A percentile compares a stretch with the other conserved stretches of the same genome.
Conservation (phyloP, 768 basidiomycete genomes). For the Kwoniella europaea region DNA sequence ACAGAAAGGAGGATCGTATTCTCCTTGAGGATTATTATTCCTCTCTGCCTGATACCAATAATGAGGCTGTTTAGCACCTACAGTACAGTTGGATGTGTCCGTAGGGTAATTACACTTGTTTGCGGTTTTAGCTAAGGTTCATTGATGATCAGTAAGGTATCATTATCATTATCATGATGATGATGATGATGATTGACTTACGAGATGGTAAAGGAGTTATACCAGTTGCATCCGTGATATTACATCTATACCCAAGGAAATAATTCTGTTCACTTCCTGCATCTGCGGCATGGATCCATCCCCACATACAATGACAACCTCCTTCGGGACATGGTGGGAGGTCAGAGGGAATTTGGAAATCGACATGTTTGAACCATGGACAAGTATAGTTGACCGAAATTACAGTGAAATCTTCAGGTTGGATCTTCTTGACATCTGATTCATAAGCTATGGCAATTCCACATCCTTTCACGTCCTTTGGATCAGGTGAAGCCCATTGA, state of each 20-base stretch:
- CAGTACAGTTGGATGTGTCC: constrained; percentile 53
- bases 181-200: constrained; percentile 29
- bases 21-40: constrained; percentile 51
- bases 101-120: constrained; percentile 53
- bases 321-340: constrained; percentile 55
- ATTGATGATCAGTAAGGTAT: no score
- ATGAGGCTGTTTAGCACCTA: constrained; percentile 54
- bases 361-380: constrained; percentile 54
- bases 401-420: constrained; percentile 50
- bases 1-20: constrained; percentile 55
- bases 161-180: no score
- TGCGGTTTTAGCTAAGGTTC: constrained; percentile 43
- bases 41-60: constrained; percentile 52
- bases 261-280: constrained; percentile 51
- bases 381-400: constrained; percentile 47
- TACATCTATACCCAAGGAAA: constrained; percentile 50
- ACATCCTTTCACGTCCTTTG: constrained; percentile 52
- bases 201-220: constrained; percentile 43
- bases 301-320: constrained; percentile 55
- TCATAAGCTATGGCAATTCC: constrained; percentile 51
- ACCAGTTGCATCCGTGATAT: constrained; percentile 49
- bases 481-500: constrained; percentile 38
- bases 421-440: constrained; percentile 40
- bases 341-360: constrained; percentile 54
- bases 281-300: constrained; percentile 53